phyloP scores from a whole-genome alignment of 2,329 filamentous ascomycete species.

The Cadophora sp. region DNA sequence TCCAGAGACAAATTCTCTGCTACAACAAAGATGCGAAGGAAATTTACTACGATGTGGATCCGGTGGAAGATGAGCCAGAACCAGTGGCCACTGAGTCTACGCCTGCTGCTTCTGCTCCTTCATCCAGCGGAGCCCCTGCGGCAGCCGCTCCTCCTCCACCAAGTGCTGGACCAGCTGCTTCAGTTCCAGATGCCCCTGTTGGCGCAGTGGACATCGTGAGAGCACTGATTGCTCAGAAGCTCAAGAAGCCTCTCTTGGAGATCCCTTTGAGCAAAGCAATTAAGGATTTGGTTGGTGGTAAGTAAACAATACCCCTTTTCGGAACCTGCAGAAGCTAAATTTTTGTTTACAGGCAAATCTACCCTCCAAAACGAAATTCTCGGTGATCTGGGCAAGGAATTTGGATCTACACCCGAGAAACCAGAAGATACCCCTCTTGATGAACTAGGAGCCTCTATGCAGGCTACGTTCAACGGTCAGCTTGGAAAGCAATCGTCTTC shows the following conservation, averaged over 20 bases:
- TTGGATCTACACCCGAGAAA: constrained; percentile 97
- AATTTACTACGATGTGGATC: constrained; percentile 99
- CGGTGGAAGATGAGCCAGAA: constrained; percentile 87
- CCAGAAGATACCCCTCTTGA: constrained; percentile 97
- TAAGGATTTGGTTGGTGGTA: constrained; percentile 97
- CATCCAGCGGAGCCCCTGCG: constrained; percentile 59
- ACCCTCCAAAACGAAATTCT: constrained; percentile 99
- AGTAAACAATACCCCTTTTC: constrained; percentile 44
- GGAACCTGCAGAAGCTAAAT: constrained; percentile 23
- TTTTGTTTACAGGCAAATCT: constrained; percentile 76
- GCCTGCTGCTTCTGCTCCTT: constrained; percentile 51
- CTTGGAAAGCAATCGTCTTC: constrained; percentile 96
- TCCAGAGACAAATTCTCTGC: constrained; percentile 96
- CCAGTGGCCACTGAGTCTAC: constrained; percentile 54
- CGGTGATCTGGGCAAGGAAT: constrained; percentile 97
- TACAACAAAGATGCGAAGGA: constrained; percentile 99
- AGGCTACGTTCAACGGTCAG: constrained; percentile 98
- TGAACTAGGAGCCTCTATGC: constrained; percentile 93
- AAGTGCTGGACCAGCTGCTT: constrained; percentile 83
- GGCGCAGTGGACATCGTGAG: constrained; percentile 89
- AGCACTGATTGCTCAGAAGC: constrained; percentile 90
- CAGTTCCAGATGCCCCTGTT: constrained; percentile 86
- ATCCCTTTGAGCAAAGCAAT: constrained; percentile 95
- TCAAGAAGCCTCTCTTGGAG: constrained; percentile 91
- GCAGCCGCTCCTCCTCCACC: constrained; percentile 64